Evolutionary conservation across 1,284 basidiomycete species (phyloP).

Genomic region (Coriolopsis trogii): DNA sequence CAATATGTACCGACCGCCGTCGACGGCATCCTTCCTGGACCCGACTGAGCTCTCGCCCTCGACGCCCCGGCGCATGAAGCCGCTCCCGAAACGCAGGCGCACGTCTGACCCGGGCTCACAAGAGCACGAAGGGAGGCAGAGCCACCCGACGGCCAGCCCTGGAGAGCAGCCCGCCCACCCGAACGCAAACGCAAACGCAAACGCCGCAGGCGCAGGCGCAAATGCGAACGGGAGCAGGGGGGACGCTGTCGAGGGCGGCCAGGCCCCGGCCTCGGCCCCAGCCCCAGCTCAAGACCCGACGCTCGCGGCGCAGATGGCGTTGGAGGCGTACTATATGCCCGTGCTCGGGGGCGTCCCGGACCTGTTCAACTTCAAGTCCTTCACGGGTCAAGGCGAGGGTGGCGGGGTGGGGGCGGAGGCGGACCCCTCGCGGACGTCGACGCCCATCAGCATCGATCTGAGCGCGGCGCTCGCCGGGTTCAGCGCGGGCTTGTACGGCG

Average conservation of each 20-base stretch:
- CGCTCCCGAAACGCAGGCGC: slow-evolving; percentile 73
- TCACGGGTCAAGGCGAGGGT: too few relatives aligned
- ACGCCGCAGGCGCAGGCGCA: slow-evolving; percentile 6
- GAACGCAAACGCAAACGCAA: neutral
- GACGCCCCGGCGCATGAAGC: slow-evolving; percentile 65
- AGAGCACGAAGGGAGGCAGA: slow-evolving; percentile 20
- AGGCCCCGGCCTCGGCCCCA: neutral
- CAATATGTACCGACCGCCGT: slow-evolving; percentile 53
- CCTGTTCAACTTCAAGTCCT: too few relatives aligned
- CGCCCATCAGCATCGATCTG: slow-evolving; percentile 31
- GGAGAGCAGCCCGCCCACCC: too few relatives aligned
- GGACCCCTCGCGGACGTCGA: too few relatives aligned
- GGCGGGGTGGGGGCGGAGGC: slow-evolving; percentile 11
- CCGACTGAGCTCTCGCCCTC: slow-evolving; percentile 63
- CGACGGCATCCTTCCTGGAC: slow-evolving; percentile 65
- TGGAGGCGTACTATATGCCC: slow-evolving; percentile 66
- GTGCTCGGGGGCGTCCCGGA: slow-evolving; percentile 51
- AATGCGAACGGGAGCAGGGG: slow-evolving; percentile 20
- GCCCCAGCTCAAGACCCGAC: slow-evolving; percentile 1
- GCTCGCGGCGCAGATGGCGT: slow-evolving; percentile 51
- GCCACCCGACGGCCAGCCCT: slow-evolving; percentile 12
- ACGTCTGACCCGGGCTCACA: slow-evolving; percentile 38
- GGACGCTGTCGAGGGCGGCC: slow-evolving; percentile 42
- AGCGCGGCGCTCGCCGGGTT: slow-evolving; percentile 20
- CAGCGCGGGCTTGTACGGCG: slow-evolving; percentile 5